Conservation (phyloP, 2,329 filamentous ascomycete species). For the Exophiala calicioides region DNA sequence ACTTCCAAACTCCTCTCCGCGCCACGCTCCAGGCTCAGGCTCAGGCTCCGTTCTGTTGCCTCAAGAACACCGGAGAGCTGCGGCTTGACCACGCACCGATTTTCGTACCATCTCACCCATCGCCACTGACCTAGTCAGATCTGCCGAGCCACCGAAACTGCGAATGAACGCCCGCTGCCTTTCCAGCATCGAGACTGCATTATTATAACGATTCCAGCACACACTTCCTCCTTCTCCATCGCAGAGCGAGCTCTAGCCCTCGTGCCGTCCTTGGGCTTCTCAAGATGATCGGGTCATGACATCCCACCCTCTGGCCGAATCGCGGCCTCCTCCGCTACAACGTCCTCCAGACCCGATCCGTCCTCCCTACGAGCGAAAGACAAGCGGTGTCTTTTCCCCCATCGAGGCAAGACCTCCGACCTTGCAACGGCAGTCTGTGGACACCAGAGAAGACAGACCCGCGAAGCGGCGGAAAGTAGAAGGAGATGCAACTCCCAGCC, state of each 20-base stretch:
- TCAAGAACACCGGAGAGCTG: no score
- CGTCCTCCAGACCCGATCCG: slow-evolving; percentile 19
- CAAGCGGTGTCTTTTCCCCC: slow-evolving; percentile 13
- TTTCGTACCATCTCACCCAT: no score
- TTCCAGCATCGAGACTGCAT: no score
- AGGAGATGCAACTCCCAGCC: slow-evolving; percentile 5
- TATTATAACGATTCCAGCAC: no score
- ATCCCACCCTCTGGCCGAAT: slow-evolving; percentile 30
- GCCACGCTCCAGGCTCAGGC: no score
- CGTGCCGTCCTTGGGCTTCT: slow-evolving; percentile 4
- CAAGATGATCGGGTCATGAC: slow-evolving; percentile 33
- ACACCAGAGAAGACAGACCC: slow-evolving; percentile 44
- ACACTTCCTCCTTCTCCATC: background rate
- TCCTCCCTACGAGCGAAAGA: slow-evolving; percentile 7
- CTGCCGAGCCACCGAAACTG: no score
- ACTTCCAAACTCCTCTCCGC: no score
- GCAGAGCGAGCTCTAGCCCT: slow-evolving; percentile 4
- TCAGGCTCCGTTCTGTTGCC: no score
- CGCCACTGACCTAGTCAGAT: no score
- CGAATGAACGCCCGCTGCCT: no score
- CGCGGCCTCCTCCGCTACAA: slow-evolving; percentile 29
- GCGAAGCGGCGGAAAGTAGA: slow-evolving; percentile 37
- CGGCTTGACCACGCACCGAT: no score
- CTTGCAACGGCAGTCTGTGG: slow-evolving; percentile 12
- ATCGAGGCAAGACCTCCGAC: slow-evolving; percentile 8